A percentile compares a stretch with the other conserved stretches of the same genome.
Evolutionary conservation across 805 yeast species (phyloP).

Genomic region (Metschnikowia amazonensis): DNA sequence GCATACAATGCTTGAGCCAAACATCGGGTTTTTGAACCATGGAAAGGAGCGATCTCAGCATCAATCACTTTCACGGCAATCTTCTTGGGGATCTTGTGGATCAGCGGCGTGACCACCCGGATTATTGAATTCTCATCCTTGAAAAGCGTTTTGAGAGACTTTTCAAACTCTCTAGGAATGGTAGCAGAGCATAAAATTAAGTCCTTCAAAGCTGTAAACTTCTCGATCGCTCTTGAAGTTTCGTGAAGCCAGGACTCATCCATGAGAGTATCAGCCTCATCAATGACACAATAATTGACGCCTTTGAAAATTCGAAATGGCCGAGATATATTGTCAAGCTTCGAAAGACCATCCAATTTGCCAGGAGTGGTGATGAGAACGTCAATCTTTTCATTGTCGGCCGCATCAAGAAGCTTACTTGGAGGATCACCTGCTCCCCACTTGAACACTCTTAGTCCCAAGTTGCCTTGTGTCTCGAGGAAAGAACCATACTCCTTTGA

Average conservation of each 20-base stretch:
- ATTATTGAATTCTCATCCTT: slow-evolving; percentile 51
- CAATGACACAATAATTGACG: slow-evolving; percentile 66
- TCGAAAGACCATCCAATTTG: slow-evolving; percentile 48
- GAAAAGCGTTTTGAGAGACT: slow-evolving; percentile 54
- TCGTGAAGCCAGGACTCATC: slow-evolving; percentile 72
- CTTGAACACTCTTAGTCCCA: slow-evolving; percentile 47
- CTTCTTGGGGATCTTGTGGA: slow-evolving; percentile 79
- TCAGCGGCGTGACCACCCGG: slow-evolving; percentile 70
- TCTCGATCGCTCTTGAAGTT: slow-evolving; percentile 54
- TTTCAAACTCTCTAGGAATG: slow-evolving; percentile 72
- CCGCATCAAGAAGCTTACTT: slow-evolving; percentile 45
- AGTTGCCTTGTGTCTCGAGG: slow-evolving; percentile 22
- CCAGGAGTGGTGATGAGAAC: slow-evolving; percentile 84
- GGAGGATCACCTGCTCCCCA: slow-evolving; percentile 65
- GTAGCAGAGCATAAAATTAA: slow-evolving; percentile 86
- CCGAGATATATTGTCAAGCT: slow-evolving; percentile 27
- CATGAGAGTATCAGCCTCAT: slow-evolving; percentile 92
- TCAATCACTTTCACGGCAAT: slow-evolving; percentile 73
- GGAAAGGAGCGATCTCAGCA: slow-evolving; percentile 72
- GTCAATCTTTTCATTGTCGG: slow-evolving; percentile 53
- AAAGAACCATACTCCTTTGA: slow-evolving; percentile 22
- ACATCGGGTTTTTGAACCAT: slow-evolving; percentile 79
- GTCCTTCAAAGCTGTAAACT: slow-evolving; percentile 52
- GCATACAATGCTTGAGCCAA: slow-evolving; percentile 86
- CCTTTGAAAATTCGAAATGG: slow-evolving; percentile 39